phyloP scores from a whole-genome alignment of 805 yeast species.

The Candida oleophila region DNA sequence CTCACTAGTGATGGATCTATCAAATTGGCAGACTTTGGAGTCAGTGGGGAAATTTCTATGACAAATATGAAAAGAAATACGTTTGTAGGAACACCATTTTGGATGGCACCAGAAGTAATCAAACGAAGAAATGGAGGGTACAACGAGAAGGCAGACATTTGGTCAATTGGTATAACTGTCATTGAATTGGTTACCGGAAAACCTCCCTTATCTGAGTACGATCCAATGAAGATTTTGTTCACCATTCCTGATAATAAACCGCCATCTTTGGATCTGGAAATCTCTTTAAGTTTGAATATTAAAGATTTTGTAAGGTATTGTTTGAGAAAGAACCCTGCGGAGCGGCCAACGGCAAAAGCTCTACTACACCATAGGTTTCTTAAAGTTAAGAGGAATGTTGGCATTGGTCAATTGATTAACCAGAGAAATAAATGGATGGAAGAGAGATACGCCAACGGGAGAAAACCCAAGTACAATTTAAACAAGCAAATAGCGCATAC shows the following conservation, averaged over 20 bases:
- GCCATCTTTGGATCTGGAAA: constrained; percentile 49
- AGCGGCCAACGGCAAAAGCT: constrained; percentile 60
- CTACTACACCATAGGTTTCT: constrained; percentile 58
- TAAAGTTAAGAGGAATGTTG: constrained; percentile 26
- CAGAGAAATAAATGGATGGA: constrained; percentile 36
- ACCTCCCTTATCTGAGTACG: constrained; percentile 74
- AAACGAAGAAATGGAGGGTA: constrained; percentile 55
- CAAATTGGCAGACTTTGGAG: constrained; percentile 92
- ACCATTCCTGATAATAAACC: constrained; percentile 66
- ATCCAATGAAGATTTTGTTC: constrained; percentile 75
- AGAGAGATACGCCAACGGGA: constrained; percentile 4
- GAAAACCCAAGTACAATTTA: constrained; percentile 8
- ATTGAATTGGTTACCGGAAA: constrained; percentile 80
- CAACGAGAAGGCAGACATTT: constrained; percentile 84
- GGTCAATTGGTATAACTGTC: constrained; percentile 94
- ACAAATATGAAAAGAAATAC: constrained; percentile 59
- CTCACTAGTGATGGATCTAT: constrained; percentile 67
- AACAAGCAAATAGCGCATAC: not conserved
- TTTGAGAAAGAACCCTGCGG: constrained; percentile 60
- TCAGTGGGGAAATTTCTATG: constrained; percentile 73
- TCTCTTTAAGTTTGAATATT: constrained; percentile 41
- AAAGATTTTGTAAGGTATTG: constrained; percentile 68
- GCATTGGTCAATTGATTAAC: constrained; percentile 35
- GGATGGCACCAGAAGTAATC: constrained; percentile 99
- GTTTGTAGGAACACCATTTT: constrained; percentile 92